phyloP scores from a whole-genome alignment of 495 filamentous ascomycete genomes.

The Penicillium coprophilum region DNA sequence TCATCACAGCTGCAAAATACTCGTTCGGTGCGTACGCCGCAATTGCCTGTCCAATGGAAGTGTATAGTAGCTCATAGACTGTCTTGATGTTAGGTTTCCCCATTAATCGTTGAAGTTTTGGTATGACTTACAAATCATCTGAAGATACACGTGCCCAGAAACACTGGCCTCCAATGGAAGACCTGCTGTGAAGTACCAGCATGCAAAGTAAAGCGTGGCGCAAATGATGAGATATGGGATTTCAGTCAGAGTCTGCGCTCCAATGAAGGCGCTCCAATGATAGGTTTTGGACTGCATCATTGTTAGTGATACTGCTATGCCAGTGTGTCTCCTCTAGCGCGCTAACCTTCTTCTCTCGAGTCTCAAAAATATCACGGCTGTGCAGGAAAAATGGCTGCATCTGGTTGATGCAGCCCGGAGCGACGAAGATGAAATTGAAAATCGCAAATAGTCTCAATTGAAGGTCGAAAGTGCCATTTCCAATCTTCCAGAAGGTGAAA shows the following conservation, averaged over 20 bases:
- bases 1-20: slow-evolving; percentile 54
- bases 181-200: slow-evolving; percentile 60
- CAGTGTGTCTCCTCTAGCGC: slow-evolving; percentile 30
- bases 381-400: slow-evolving; percentile 86
- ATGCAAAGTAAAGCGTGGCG: slow-evolving; percentile 56
- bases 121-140: slow-evolving; percentile 46
- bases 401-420: slow-evolving; percentile 83
- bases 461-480: slow-evolving; percentile 38
- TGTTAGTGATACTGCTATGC: slow-evolving; percentile 55
- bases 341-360: slow-evolving; percentile 64
- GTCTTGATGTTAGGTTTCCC: slow-evolving; percentile 10
- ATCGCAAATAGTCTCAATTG: slow-evolving; percentile 57
- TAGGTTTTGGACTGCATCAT: slow-evolving; percentile 59
- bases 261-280: slow-evolving; percentile 47
- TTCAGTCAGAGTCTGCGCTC: slow-evolving; percentile 53
- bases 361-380: slow-evolving; percentile 70
- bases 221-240: slow-evolving; percentile 60
- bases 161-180: slow-evolving; percentile 43
- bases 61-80: slow-evolving; percentile 50
- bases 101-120: too few species aligned
- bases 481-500: slow-evolving; percentile 49
- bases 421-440: slow-evolving; percentile 67
- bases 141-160: slow-evolving; percentile 47
- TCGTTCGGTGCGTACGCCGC: slow-evolving; percentile 57
- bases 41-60: slow-evolving; percentile 46